Base-by-base conservation (phyloP, 129 eudicot species). In the Kitagawia praeruptora region DNA sequence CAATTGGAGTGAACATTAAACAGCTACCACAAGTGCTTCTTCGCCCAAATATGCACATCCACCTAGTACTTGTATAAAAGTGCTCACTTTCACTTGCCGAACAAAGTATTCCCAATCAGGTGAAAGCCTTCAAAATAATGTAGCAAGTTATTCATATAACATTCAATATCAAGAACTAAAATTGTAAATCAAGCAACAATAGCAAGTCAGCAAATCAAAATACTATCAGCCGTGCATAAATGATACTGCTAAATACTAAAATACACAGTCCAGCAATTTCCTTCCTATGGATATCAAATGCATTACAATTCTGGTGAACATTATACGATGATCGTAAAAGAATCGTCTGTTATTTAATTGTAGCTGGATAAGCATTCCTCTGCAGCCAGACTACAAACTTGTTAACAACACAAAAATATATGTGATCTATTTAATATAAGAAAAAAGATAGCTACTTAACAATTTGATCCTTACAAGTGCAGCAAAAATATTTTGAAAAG, bases 91-190 rank as follows among this genome's bases (percentile, higher is more conserved):
- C 77, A 27, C 56, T 74, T 46, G 28, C 28, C 56, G n/a, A 7
- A 11, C 41, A 12, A 12, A 27, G 37, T n/a, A 46, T 47, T 69
- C 69, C 45, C 5, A 19, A 46, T 48, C 77, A 46, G 58, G 81
- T 67, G 47, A 61, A 79, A 9, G 67, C 77, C 82, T 79, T 48
- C 77, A 79, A 27, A 79, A 48, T 6, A 14, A 49, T 6, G 47
- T 31, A 78, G 38, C 44, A 58, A 16, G n/a, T 34, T 18, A 19
- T 9, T 73, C 15, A 73, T 23, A 40, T 73, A 10, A 42, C 0
- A 73, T 21, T 27, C 19, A 58, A 45, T 51, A 44, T 8, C 7
- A n/a, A 9, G 8, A 27, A 46, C 37, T 46, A 16, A 10, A 28
- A 15, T 25, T 46, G 37, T 46, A 75, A 45, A 27, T 8, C 40